Conservation (phyloP, 371 early-diverging fungal genomes). For the Mortierella sp. region DNA sequence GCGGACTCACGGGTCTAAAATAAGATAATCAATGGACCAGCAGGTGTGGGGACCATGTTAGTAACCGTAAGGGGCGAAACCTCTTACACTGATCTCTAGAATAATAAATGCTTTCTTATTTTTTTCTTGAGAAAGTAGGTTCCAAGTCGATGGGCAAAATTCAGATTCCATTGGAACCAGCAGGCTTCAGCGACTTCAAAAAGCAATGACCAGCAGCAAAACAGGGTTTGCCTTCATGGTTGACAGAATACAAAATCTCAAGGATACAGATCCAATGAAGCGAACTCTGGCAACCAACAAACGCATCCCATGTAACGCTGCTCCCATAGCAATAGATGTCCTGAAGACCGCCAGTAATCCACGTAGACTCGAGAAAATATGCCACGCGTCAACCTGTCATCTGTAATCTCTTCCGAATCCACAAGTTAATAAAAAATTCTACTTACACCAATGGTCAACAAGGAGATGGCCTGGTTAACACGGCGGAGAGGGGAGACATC, state of each 20-base stretch:
- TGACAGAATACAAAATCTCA: background rate
- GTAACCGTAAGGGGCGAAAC: slow-evolving; percentile 57
- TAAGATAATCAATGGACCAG: background rate
- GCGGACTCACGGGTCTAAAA: slow-evolving; percentile 62
- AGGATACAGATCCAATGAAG: background rate
- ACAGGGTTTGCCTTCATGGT: background rate
- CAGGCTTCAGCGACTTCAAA: background rate
- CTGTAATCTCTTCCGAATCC: too few species aligned
- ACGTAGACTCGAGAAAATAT: too few species aligned
- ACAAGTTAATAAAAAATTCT: slow-evolving; percentile 17
- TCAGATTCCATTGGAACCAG: background rate
- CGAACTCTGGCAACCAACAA: too few species aligned
- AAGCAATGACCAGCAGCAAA: background rate
- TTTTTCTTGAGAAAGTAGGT: background rate
- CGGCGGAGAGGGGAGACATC: slow-evolving; percentile 99
- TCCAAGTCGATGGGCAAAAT: too few species aligned
- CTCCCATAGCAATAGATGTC: too few species aligned
- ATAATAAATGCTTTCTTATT: background rate
- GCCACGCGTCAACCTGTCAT: too few species aligned
- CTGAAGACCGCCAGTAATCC: too few species aligned
- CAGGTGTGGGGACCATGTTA: slow-evolving; percentile 19
- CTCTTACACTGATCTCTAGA: slow-evolving; percentile 52
- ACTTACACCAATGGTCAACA: slow-evolving; percentile 96
- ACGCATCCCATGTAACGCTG: too few species aligned
- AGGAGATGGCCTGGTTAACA: slow-evolving; percentile 97